Base-by-base conservation (phyloP, 192 early-diverging fungal species). In the Entomortierella beljakovae region DNA sequence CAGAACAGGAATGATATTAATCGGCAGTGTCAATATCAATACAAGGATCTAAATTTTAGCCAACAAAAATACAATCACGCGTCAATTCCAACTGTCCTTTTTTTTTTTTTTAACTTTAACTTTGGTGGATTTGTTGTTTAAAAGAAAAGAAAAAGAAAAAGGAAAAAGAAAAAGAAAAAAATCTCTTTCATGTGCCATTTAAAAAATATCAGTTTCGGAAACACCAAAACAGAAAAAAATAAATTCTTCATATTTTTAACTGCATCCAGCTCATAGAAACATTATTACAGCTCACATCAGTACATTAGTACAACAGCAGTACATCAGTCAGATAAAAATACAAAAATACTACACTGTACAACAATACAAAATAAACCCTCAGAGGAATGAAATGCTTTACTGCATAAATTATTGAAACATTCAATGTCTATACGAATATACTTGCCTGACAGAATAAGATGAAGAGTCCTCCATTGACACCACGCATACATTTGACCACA, bases 1-100 rank as follows among this genome's bases (percentile, higher is more conserved):
- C 3, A 88, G 53, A 11, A 92, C 49, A 15, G 91, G 91, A 40
- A 82, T 68, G 34, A 90, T 54, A 68, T 89, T 83, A 16, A 92
- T 46, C 29, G 90, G 90, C 20, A 86, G 48, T 9, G 90, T 92
- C 35, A 92, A 38, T 25, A 90, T 67, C 43, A 90, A 51, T 13
- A 88, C 68, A 0, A 90, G 25, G 33, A 89, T 61, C 83, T 88
- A 75, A 46, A 15, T n/a, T n/a, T n/a, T n/a, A n/a, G n/a, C n/a
- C n/a, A n/a, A n/a, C n/a, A n/a, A n/a, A n/a, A n/a, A n/a, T n/a
- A n/a, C n/a, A n/a, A n/a, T n/a, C n/a, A n/a, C n/a, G n/a, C n/a
- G n/a, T n/a, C n/a, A n/a, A n/a, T n/a, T n/a, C n/a, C n/a, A n/a
- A n/a, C n/a, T n/a, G n/a, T n/a, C n/a, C n/a, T n/a, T n/a, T n/a